phyloP scores from a whole-genome alignment of 2,329 filamentous ascomycete species.

The Fusarium sp. region DNA sequence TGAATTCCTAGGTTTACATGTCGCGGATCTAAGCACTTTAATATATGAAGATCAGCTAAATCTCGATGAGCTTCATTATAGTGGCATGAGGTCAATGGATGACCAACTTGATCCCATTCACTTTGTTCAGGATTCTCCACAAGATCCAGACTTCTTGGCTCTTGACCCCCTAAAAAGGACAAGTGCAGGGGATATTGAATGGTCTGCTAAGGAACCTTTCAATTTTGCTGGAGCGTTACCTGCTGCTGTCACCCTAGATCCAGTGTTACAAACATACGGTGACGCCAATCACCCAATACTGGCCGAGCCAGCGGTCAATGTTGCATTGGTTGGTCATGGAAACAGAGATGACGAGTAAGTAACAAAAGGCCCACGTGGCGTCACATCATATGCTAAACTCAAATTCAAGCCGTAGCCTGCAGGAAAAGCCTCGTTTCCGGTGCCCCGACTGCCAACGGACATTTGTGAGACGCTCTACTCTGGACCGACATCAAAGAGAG shows the following conservation, averaged over 20 bases:
- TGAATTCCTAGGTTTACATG: background rate
- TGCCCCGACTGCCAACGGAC: background rate
- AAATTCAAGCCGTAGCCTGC: background rate
- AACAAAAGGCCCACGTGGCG: background rate
- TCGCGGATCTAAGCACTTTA: background rate
- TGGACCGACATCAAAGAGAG: background rate
- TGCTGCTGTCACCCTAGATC: background rate
- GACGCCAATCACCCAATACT: accelerated
- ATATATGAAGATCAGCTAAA: background rate
- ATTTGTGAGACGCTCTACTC: background rate
- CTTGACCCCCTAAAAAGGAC: accelerated
- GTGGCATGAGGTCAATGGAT: background rate
- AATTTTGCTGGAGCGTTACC: background rate
- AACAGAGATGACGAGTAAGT: background rate
- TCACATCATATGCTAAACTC: background rate
- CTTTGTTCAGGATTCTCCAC: background rate
- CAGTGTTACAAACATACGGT: background rate
- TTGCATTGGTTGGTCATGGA: no score
- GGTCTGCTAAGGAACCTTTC: background rate
- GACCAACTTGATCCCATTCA: background rate
- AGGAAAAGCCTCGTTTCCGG: background rate
- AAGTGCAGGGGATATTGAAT: no score
- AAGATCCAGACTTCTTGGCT: background rate
- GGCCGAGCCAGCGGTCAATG: no score
- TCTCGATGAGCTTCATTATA: background rate